A percentile compares a stretch with the other conserved stretches of the same genome.
These are phyloP conservation scores for Dictyostelium brefeldianum DNA, from an alignment of 78 protist species.

Conservation along the genomic window DNA sequence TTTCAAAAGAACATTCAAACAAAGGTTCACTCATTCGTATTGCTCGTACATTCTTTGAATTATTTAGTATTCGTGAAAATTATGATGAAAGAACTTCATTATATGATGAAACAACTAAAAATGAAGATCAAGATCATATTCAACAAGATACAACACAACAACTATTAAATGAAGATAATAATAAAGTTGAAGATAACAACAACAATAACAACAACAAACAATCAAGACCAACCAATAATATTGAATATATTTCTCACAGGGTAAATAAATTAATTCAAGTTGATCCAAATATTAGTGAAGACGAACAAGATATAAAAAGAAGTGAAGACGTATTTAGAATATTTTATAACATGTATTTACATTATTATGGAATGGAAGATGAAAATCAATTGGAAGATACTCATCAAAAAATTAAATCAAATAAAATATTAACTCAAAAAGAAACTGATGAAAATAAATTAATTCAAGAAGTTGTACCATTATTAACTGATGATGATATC, in stretches of 20 bases:
- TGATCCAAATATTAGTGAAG: neutral
- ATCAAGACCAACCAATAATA: neutral
- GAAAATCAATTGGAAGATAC: neutral
- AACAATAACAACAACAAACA: neutral
- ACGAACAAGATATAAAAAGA: neutral
- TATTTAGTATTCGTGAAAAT: conserved; percentile 14
- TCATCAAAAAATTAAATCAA: neutral
- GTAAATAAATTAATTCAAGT: conserved; percentile 20
- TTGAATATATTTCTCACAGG: neutral
- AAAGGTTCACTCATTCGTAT: neutral
- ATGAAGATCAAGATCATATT: neutral
- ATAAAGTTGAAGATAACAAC: neutral
- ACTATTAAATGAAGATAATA: neutral
- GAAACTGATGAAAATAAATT: neutral
- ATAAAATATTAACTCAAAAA: neutral
- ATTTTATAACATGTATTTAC: neutral
- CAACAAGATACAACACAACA: neutral
- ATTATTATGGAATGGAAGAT: conserved; percentile 5
- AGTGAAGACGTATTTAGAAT: conserved; percentile 3
- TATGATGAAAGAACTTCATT: neutral
- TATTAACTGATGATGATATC: neutral
- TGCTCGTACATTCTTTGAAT: neutral
- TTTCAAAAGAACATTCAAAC: neutral
- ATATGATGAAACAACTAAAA: neutral
- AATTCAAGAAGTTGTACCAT: neutral